phyloP scores from a whole-genome alignment of 202 grass and related monocot species.

The Schoenoplectus triqueter region DNA sequence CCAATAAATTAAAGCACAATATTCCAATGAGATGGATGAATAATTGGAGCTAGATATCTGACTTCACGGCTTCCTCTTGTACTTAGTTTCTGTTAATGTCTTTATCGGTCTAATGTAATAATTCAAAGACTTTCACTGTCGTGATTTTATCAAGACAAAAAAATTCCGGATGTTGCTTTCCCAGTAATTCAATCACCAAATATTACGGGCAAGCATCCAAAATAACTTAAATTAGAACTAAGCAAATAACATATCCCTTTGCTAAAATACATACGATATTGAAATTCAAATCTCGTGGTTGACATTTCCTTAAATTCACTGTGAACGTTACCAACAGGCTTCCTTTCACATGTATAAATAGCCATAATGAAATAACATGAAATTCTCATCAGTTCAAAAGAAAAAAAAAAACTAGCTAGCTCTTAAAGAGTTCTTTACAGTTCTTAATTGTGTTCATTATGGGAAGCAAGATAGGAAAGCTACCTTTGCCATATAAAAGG shows the following conservation, averaged over 20 bases:
- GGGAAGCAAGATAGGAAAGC: slow-evolving; percentile 38
- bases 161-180: slow-evolving; percentile 12
- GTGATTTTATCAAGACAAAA: neutral
- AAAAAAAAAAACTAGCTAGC: neutral
- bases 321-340: neutral
- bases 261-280: neutral
- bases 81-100: neutral
- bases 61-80: neutral
- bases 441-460: neutral
- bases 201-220: neutral
- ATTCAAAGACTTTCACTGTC: neutral
- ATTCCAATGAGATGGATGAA: neutral
- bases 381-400: neutral
- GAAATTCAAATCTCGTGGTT: neutral
- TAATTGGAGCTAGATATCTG: neutral
- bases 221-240: neutral
- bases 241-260: no score
- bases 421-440: no score
- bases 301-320: slow-evolving; percentile 8
- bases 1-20: neutral
- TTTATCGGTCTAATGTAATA: neutral
- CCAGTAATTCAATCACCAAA: slow-evolving; percentile 21
- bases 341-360: slow-evolving; percentile 25
- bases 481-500: neutral
- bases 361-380: neutral